Evolutionary conservation across 768 basidiomycete species (phyloP), one percentile per base, ranked within the genome.

Genomic region (Psilocybe subaeruginosa): DNA sequence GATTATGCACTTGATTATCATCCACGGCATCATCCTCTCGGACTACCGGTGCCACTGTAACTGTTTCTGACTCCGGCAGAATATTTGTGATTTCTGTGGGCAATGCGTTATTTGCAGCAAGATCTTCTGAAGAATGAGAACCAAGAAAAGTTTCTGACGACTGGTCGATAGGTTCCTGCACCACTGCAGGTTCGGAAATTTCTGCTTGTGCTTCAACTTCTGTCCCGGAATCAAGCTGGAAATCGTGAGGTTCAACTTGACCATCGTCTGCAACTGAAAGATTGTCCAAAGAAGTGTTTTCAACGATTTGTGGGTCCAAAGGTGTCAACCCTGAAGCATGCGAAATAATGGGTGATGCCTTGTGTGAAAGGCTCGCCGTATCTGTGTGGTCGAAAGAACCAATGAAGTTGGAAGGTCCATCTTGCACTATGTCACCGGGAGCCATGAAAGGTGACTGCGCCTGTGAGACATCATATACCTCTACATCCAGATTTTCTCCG

Each of bases 401-500:
- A 16, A 59, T 17, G 54, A 33, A 41, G 3, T 48, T 27, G 3
- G 48, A 48, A 9, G 52, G 16, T 19, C 41, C 37, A 11, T 45
- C 53, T 51, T 59, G 52, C 6, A 33, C 12, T 3, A 49, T 16
- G 17, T 57, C 59, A 30, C 48, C 9, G 16, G 55, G 27, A 31
- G 33, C 17, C 58, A 60, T 64, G 35, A 59, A 55, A 39, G 63
- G 63, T 7, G 63, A 60, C 14, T 60, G 59, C 9, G 55, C 56
- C 35, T 72, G 70, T 16, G 79, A 77, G 14, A 71, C 76, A 62
- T 83, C 83, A 59, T 78, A 76, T 12, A 84, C 77, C 59, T 85
- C 82, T 23, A 85, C 76, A 66, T 86, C 85, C 56, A 77, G 65
- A 50, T 78, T 58, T 51, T 81, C 79, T 58, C 67, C 64, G 46